Conservation (phyloP, 2,329 filamentous ascomycete species). For the Ascochyta rabiei region DNA sequence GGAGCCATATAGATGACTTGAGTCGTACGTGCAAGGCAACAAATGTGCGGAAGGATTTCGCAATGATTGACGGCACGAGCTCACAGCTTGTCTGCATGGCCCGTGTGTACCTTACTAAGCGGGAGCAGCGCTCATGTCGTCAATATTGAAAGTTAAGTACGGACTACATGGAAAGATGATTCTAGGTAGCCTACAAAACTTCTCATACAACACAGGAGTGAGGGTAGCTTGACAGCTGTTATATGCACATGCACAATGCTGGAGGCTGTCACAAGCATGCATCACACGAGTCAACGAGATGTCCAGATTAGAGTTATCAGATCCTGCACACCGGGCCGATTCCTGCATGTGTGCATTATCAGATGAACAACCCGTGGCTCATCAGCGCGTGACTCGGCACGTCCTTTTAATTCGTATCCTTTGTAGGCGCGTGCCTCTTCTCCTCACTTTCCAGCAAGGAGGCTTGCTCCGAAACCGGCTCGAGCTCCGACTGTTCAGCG, state of each 20-base stretch:
- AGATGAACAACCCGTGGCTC: conserved; percentile 8
- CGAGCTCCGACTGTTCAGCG: not conserved
- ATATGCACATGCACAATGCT: not conserved
- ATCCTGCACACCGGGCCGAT: conserved; percentile 9
- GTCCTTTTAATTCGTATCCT: not conserved
- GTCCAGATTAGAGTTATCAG: conserved; percentile 15
- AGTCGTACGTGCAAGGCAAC: not conserved
- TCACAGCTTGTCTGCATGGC: not conserved
- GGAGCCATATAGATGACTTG: not conserved
- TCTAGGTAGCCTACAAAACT: not conserved
- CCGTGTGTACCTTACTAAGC: conserved; percentile 15
- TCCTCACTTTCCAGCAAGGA: not conserved
- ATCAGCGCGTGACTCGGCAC: conserved; percentile 11
- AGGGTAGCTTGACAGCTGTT: not conserved
- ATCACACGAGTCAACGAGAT: not conserved
- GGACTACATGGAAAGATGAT: not conserved
- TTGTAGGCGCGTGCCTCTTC: not conserved
- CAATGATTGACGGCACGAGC: not conserved
- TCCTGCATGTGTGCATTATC: conserved; percentile 10
- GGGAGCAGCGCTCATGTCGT: no score
- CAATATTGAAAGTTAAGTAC: no score
- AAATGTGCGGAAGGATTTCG: conserved; percentile 4
- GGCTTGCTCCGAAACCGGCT: conserved; percentile 11
- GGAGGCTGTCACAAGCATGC: not conserved
- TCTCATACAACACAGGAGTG: not conserved